Evolutionary conservation across 2,329 filamentous ascomycete genomes (phyloP), one percentile per base, ranked within the genome.

Genomic region (Botrytis pseudocinerea): DNA sequence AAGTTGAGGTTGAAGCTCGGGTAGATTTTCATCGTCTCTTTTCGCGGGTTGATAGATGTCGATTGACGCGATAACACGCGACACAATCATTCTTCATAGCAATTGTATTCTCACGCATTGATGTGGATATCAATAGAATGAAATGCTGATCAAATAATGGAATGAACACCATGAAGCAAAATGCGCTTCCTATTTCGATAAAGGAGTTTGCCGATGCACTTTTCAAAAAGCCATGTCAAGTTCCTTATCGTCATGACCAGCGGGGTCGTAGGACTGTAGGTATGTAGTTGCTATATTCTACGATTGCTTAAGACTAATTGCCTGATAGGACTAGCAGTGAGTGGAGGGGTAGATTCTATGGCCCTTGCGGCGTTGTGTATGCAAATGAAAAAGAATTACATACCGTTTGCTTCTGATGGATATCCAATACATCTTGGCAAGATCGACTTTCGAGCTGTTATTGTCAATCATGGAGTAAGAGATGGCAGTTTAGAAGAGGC

Each of bases 321-420:
- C 12, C 35, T 14, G 0, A 48, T 63, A 93, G 91, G 87, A 71
- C 84, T 98, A 74, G 96, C 95, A 25, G 85, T 98, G 75, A 98
- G 95, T 80, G 96, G 96, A 38, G 96, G 96, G 12, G 93, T 96
- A 57, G 96, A 99, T 82, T 98, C 95, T n/a, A 99, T 98, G 95
- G 95, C 95, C 42, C 85, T 99, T 74, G 94, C 94, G 72, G 90
- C 86, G 74, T 87, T 98, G 51, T 93, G 92, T 80, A 86, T 85
- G 66, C 63, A 78, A 87, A 51, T 82, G 82, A 71, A 71, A 71
- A 76, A 57, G 40, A 72, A 54, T 14, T 42, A 69, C n/a, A 59
- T 59, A 57, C 60, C 57, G 16, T 62, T 22, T 28, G 71, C 71
- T 64, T 63, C 40, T 42, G 51, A 46, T 42, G 51, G 28, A 28